Base-by-base conservation (phyloP, 768 basidiomycete genomes). In the Hericium rajendrae region DNA sequence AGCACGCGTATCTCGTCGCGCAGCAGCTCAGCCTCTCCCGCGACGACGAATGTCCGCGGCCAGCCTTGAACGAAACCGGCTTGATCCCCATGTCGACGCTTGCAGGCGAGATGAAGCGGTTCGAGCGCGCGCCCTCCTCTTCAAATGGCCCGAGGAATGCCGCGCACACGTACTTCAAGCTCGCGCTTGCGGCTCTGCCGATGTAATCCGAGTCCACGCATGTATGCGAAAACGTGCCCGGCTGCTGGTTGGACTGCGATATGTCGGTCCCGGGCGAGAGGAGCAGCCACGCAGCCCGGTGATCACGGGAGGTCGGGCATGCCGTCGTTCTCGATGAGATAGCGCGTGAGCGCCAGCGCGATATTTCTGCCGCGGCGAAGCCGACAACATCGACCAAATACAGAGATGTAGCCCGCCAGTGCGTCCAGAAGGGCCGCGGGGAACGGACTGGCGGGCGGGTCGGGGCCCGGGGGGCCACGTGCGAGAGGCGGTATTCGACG, bases 401-500 rank as follows among this genome's bases (percentile, higher is more conserved):
- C 22, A 22, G 1, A 59, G 51, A 41, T 24, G 53, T 59, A 63
- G 6, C 48, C 60, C 22, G 62, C 54, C 43, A 63, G 46, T 4
- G 60, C 59, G 41, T 63, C 60, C 6, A 61, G 57, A 2, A 63
- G 40, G 5, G 62, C 62, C 11, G 62, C 60, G 6, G 62, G 62
- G 57, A 63, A 63, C 1, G 59, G 48, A 46, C 58, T 52, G n/a
- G 20, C 54, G 32, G 32, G 32, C 32, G 32, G 32, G 32, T 8
- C 13, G 40, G 10, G 10, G 32, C 9, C 18, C 52, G n/a, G 2
- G 57, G 56, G 3, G 18, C 41, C 51, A 71, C 66, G 38, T 53
- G 51, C 18, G 53, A 62, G 38, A 62, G 53, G 41, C 59, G 61
- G 59, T 59, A 62, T 28, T 91, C 90, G 51, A 88, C 63, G 12